Evolutionary conservation across 2,329 filamentous ascomycete species (phyloP), one percentile per base, ranked within the genome.

Genomic region (Colletotrichum graminicola): DNA sequence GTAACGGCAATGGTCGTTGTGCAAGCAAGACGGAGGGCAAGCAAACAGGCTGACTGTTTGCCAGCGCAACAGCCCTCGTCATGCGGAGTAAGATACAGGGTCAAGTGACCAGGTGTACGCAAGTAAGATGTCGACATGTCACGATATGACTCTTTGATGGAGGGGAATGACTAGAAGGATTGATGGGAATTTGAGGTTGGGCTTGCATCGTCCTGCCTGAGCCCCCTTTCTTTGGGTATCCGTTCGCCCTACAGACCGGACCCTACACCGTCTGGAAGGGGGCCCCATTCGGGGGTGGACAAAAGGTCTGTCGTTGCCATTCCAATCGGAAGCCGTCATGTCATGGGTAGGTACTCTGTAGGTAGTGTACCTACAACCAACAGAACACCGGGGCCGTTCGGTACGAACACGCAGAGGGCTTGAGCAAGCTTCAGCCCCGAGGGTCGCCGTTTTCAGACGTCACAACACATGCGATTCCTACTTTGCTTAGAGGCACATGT

Each of bases 101-200:
- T 72, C 69, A 72, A 69, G 66, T 72, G 69, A 72, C 60, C 51
- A 39, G 59, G 65, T 49, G 59, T 45, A 54, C 65, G 54, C 69
- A 72, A 72, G 65, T 72, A 72, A 60, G 65, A 72, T 72, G 65
- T 54, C 51, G 65, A 72, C 69, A 72, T 72, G 69, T 72, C 69
- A 72, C 69, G 59, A 72, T 71, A 63, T 72, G 65, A 72, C 45
- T 72, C 65, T 52, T 63, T 43, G 59, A 60, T 29, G 61, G 60
- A 57, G 41, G 59, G 66, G 49, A 39, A 55, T 45, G 45, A 32
- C 29, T 47, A 61, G 26, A 67, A 36, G 32, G 29, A 56, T 23
- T 51, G 51, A 59, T 60, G 65, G 54, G 26, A 71, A 60, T 52
- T 49, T 34, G 26, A 60, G 14, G 54, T 72, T 59, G 54, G 65